phyloP scores from a whole-genome alignment of 2,329 filamentous ascomycete species.

The Colletotrichum cuscutae region DNA sequence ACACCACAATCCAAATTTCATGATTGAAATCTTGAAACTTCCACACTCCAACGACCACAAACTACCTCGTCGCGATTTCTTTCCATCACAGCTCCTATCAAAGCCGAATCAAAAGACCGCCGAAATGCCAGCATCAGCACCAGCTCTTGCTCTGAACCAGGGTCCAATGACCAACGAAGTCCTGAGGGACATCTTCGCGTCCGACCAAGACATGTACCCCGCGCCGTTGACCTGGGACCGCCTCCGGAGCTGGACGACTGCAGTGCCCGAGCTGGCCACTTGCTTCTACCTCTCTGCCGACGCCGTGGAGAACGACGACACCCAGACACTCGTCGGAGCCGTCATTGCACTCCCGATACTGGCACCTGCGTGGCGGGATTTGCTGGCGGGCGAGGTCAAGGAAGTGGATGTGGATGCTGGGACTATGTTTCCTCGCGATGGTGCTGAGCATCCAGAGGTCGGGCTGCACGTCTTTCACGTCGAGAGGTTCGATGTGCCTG shows the following conservation, averaged over 20 bases:
- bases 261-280: conserved; percentile 41
- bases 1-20: not conserved
- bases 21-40: not conserved
- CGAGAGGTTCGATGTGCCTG: conserved; percentile 40
- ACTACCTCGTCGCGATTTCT: not conserved
- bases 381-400: conserved; percentile 43
- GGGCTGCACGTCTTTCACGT: conserved; percentile 50
- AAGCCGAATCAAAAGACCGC: not conserved
- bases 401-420: conserved; percentile 41
- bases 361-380: conserved; percentile 39
- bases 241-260: conserved; percentile 42
- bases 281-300: conserved; percentile 36
- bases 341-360: conserved; percentile 45
- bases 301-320: not conserved
- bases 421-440: conserved; percentile 39
- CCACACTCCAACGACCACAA: not conserved
- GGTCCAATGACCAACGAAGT: conserved; percentile 34
- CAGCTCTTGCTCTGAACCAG: not conserved
- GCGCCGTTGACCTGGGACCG: conserved; percentile 43
- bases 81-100: not conserved
- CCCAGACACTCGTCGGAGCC: conserved; percentile 37
- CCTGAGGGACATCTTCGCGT: conserved; percentile 39
- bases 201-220: conserved; percentile 48
- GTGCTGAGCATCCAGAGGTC: conserved; percentile 30
- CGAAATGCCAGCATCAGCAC: not conserved